Evolutionary conservation across 1,284 basidiomycete genomes (phyloP).

Genomic region (Austroboletus novae-zelandiae): DNA sequence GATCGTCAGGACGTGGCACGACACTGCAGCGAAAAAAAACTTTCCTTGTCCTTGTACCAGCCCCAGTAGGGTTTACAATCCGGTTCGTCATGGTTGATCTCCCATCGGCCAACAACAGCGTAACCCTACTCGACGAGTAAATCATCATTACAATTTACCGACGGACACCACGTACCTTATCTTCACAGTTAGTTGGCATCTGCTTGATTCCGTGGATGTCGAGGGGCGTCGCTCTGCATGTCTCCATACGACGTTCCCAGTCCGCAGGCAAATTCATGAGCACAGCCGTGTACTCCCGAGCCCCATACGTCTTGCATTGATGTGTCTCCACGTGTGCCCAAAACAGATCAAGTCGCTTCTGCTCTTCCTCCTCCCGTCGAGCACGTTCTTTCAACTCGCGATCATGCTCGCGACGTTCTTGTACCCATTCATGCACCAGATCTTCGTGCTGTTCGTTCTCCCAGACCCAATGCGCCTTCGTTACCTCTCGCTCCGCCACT

Average conservation of each 20-base stretch:
- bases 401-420: background rate
- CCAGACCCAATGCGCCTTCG: conserved; percentile 6
- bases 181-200: conserved; percentile 24
- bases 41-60: conserved; percentile 21
- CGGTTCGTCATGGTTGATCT: conserved; percentile 19
- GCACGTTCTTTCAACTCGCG: conserved; percentile 14
- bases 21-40: background rate
- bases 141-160: background rate
- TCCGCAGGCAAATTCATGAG: conserved; percentile 21
- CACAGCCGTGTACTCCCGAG: conserved; percentile 24
- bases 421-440: conserved; percentile 12
- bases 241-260: conserved; percentile 21
- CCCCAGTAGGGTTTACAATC: conserved; percentile 22
- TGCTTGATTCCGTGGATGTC: conserved; percentile 23
- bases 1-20: background rate
- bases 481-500: conserved; percentile 7
- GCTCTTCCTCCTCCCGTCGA: conserved; percentile 17
- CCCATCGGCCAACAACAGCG: conserved; percentile 21
- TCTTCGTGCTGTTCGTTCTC: conserved; percentile 16
- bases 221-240: conserved; percentile 19
- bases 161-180: conserved; percentile 12
- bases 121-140: conserved; percentile 13
- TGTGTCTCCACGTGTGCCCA: conserved; percentile 18
- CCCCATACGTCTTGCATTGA: conserved; percentile 20
- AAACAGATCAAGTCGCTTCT: conserved; percentile 22